Evolutionary conservation across 1,284 basidiomycete species (phyloP).

Genomic region (Earliella scabrosa): DNA sequence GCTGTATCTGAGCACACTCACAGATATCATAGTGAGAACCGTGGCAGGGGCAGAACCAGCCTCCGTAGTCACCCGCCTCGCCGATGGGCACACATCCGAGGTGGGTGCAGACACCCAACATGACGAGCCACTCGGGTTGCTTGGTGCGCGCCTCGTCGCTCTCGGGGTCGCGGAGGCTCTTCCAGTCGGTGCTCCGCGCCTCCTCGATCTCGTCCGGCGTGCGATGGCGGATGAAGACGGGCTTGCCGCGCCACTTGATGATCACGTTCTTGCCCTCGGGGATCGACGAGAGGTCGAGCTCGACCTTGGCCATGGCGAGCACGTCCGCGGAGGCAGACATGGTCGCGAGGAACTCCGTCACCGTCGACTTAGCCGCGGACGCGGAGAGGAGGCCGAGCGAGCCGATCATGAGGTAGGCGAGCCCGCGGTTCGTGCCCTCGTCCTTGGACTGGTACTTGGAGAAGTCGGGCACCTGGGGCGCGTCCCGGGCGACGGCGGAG

Average conservation of each 20-base stretch:
- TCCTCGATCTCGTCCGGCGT: constrained; percentile 94
- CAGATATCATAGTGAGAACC: constrained; percentile 98
- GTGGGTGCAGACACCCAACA: constrained; percentile 98
- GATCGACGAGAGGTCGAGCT: constrained; percentile 90
- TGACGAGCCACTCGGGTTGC: constrained; percentile 98
- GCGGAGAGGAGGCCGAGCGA: constrained; percentile 94
- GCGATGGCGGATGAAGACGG: constrained; percentile 98
- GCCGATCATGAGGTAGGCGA: constrained; percentile 98
- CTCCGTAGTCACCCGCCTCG: constrained; percentile 97
- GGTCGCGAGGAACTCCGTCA: constrained; percentile 94
- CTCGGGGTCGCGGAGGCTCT: constrained; percentile 91
- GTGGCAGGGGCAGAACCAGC: constrained; percentile 98
- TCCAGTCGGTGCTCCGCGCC: constrained; percentile 87
- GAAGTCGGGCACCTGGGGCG: constrained; percentile 89
- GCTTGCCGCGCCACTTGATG: constrained; percentile 99
- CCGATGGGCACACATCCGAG: constrained; percentile 99
- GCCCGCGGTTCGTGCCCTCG: constrained; percentile 75
- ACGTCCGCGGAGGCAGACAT: constrained; percentile 99
- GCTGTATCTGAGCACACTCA: constrained; percentile 37
- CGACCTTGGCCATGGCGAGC: constrained; percentile 97
- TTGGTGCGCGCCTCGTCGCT: constrained; percentile 87
- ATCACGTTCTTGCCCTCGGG: constrained; percentile 98
- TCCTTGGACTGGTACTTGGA: constrained; percentile 80
- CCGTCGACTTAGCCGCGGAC: constrained; percentile 91
- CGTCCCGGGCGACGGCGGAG: constrained; percentile 64